Conservation (phyloP, 371 early-diverging fungal genomes). For the Apophysomyces trapeziformis region DNA sequence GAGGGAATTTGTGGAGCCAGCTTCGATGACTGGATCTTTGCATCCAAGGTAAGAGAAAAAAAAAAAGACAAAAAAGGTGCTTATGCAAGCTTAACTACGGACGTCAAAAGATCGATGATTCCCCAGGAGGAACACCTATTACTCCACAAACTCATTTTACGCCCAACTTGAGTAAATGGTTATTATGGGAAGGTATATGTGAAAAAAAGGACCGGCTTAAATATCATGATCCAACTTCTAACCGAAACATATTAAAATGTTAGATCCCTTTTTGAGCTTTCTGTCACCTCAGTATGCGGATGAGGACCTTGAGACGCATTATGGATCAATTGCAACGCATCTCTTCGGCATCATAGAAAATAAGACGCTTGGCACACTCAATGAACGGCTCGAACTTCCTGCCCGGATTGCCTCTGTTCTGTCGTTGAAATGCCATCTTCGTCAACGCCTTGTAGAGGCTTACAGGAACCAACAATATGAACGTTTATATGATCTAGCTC, state of each 20-base stretch:
- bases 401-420: constrained; percentile 70
- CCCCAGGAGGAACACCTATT: constrained; percentile 50
- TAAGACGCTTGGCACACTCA: constrained; percentile 43
- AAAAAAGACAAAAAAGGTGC: constrained; percentile 8
- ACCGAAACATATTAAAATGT: not conserved
- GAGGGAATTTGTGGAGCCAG: constrained; percentile 80
- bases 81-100: constrained; percentile 5
- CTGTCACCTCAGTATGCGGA: constrained; percentile 77
- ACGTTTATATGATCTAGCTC: constrained; percentile 50
- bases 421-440: constrained; percentile 70
- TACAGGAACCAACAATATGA: constrained; percentile 63
- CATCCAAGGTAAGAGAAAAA: constrained; percentile 58
- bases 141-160: constrained; percentile 61
- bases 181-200: constrained; percentile 80
- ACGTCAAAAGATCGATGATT: constrained; percentile 53
- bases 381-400: constrained; percentile 70
- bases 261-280: constrained; percentile 79
- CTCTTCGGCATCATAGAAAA: constrained; percentile 52
- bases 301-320: constrained; percentile 70
- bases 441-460: constrained; percentile 64
- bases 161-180: constrained; percentile 83
- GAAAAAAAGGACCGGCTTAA: not conserved
- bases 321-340: constrained; percentile 53
- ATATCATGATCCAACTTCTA: too few species aligned
- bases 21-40: constrained; percentile 74